phyloP scores from a whole-genome alignment of 139 green algal genomes.

The Gonium pectorale region DNA sequence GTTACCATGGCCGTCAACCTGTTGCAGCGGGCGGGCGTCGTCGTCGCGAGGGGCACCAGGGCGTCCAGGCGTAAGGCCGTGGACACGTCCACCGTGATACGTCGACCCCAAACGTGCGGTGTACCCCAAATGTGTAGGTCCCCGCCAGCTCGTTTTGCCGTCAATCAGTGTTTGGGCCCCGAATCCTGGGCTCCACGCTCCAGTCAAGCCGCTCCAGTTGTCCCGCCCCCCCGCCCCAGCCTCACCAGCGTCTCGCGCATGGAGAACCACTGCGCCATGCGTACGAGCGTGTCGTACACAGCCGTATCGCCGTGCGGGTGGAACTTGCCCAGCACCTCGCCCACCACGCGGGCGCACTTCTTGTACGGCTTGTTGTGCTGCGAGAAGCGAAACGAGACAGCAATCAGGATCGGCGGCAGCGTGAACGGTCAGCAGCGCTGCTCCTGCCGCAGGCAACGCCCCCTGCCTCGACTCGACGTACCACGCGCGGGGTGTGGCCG shows the following conservation, averaged over 20 bases:
- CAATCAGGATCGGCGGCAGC: too few relatives aligned
- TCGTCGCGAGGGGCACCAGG: too few relatives aligned
- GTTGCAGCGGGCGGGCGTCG: not conserved
- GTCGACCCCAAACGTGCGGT: too few relatives aligned
- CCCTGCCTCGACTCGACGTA: too few relatives aligned
- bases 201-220: not conserved
- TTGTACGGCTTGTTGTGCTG: slow-evolving; percentile 65
- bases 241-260: slow-evolving; percentile 86
- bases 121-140: too few relatives aligned
- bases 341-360: slow-evolving; percentile 95
- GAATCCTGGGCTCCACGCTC: not conserved
- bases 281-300: slow-evolving; percentile 96
- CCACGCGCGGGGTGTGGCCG: too few relatives aligned
- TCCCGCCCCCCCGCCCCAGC: not conserved
- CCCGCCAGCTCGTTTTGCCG: too few relatives aligned
- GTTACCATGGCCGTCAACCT: slow-evolving; percentile 95
- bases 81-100: too few relatives aligned
- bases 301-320: slow-evolving; percentile 95
- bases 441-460: too few relatives aligned
- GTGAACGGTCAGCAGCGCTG: too few relatives aligned
- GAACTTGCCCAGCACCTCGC: slow-evolving; percentile 98
- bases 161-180: too few relatives aligned
- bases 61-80: too few relatives aligned
- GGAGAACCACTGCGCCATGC: slow-evolving; percentile 92
- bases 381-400: not conserved